Base-by-base conservation (phyloP, 306 rosid genomes). In the Gastrolobium villosum region DNA sequence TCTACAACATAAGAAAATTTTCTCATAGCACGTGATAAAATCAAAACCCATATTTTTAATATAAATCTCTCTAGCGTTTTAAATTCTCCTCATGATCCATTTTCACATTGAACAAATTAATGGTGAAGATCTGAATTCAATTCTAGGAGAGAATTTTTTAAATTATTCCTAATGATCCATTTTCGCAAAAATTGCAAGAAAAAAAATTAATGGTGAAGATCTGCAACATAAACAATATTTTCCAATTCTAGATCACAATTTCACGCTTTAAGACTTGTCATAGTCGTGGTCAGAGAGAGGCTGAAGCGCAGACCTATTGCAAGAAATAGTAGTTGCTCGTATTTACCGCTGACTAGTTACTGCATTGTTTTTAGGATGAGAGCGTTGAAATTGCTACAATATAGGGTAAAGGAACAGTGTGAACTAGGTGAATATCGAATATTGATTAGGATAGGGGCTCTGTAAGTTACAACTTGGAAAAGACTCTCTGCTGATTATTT, bases 381-480 rank as follows among this genome's bases (percentile, higher is more conserved):
- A 5, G 35, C 10, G 14, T 10, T 65, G 71, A 65, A 36, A 4
- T 20, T 20, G 26, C 26, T 20, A 20, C 26, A 20, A 20, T 20
- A 20, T 20, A 20, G 26, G 26, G 26, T 20, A 20, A 20, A 20
- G 1, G 26, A 20, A 20, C 26, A 20, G 39, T 3, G 39, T 28
- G 13, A 31, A 57, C 2, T 10, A 10, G n/a, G 14, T 32, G 41
- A 46, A 46, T 46, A 5, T 2, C 5, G 52, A 46, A 46, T 46
- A 20, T 20, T 20, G 26, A 20, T 20, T 20, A 20, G 26, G 26
- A 31, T 61, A 35, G 30, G 11, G 44, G 0, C 70, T 3, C 70
- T 64, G 70, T 34, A 64, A 64, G 34, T 64, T 64, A 64, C 55
- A 13, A 41, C 34, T 53, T 53, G 77, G 56, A 72, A 31, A 74